These are phyloP conservation scores for Trichaptum fuscoviolaceum DNA, from an alignment of 768 basidiomycete species.

Conservation along the genomic window DNA sequence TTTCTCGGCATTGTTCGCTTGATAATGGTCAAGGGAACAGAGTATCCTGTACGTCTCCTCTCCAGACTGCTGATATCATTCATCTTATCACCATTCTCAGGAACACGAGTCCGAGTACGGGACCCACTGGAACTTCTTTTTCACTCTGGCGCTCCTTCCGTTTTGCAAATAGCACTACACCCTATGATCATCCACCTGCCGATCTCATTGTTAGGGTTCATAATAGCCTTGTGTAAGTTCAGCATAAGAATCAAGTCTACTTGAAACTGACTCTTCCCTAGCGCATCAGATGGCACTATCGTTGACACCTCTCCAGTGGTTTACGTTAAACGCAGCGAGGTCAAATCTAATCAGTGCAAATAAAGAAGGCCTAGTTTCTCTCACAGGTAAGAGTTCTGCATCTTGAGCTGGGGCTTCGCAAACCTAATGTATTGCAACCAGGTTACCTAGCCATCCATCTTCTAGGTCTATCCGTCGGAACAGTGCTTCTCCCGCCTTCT, in stretches of 20 bases:
- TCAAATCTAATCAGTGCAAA: slow-evolving; percentile 66
- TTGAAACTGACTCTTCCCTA: slow-evolving; percentile 23
- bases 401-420: background rate
- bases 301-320: slow-evolving; percentile 47
- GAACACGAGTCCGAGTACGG: slow-evolving; percentile 98
- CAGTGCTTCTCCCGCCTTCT: slow-evolving; percentile 71
- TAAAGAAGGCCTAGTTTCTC: slow-evolving; percentile 87
- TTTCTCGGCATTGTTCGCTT: slow-evolving; percentile 73
- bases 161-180: slow-evolving; percentile 64
- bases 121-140: slow-evolving; percentile 98
- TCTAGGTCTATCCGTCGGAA: slow-evolving; percentile 77
- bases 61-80: slow-evolving; percentile 1
- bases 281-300: slow-evolving; percentile 70
- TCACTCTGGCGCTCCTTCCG: slow-evolving; percentile 77
- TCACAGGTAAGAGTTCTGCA: slow-evolving; percentile 47
- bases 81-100: slow-evolving; percentile 29
- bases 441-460: slow-evolving; percentile 91
- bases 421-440: slow-evolving; percentile 18
- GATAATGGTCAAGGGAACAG: slow-evolving; percentile 82
- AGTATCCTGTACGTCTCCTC: slow-evolving; percentile 75
- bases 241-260: background rate
- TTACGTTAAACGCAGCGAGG: slow-evolving; percentile 63
- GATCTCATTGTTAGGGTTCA: slow-evolving; percentile 55
- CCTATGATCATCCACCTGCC: slow-evolving; percentile 56
- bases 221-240: slow-evolving; percentile 51